Conservation (phyloP, 768 basidiomycete species). For the Boletus rubropictus region DNA sequence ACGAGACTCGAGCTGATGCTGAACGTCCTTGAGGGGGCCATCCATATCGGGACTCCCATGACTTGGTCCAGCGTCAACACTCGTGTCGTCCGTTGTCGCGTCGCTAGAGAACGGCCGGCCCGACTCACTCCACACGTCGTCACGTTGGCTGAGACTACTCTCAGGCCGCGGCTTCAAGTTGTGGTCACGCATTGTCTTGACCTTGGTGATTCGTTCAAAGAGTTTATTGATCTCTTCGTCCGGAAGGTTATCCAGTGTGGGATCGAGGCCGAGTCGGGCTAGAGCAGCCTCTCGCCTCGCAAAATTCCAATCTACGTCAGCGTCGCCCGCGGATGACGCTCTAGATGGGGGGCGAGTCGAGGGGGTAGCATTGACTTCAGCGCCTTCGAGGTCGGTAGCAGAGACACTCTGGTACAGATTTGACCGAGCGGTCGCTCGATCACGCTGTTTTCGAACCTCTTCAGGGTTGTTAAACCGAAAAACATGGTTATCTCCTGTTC, state of each 20-base stretch:
- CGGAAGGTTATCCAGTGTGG: conserved; percentile 84
- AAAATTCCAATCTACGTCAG: conserved; percentile 93
- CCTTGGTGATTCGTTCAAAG: conserved; percentile 91
- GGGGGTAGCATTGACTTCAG: conserved; percentile 36
- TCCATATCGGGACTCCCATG: conserved; percentile 62
- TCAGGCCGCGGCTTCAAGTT: conserved; percentile 79
- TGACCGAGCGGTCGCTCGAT: conserved; percentile 71
- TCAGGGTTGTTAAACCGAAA: conserved; percentile 97
- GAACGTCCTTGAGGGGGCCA: conserved; percentile 61
- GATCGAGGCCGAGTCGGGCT: conserved; percentile 79
- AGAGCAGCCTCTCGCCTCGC: conserved; percentile 93
- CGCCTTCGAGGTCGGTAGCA: conserved; percentile 59
- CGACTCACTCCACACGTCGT: conserved; percentile 86
- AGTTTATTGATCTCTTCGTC: conserved; percentile 93
- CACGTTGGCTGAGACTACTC: conserved; percentile 79
- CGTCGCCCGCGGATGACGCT: conserved; percentile 56
- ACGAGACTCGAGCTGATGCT: conserved; percentile 69
- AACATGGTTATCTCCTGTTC: conserved; percentile 89
- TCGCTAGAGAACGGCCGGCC: conserved; percentile 78
- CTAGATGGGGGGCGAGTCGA: conserved; percentile 76
- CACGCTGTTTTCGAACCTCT: conserved; percentile 86
- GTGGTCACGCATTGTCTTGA: conserved; percentile 81
- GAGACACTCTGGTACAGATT: conserved; percentile 60
- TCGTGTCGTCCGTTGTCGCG: conserved; percentile 82
- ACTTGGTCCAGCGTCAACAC: conserved; percentile 59